Conservation (phyloP, 306 rosid genomes). For the Sindora glabra region DNA sequence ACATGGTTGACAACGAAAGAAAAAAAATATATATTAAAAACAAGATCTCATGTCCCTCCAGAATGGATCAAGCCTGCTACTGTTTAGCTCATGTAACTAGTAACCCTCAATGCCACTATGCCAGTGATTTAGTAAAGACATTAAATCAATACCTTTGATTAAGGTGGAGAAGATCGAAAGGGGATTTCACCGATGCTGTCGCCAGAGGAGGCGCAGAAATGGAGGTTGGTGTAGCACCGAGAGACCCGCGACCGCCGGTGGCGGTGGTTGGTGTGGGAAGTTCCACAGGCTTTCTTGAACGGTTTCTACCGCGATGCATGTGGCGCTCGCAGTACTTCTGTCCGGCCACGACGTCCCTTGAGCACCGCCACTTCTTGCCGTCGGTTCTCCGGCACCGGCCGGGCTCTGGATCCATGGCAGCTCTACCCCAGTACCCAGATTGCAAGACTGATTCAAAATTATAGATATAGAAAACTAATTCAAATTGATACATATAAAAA, state of each 20-base stretch:
- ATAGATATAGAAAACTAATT: no score
- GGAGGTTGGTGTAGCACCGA: conserved; percentile 18
- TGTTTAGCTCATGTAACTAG: no score
- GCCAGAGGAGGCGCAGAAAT: conserved; percentile 27
- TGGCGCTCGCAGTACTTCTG: conserved; percentile 99
- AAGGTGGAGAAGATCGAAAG: conserved; percentile 55
- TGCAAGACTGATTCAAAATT: conserved; percentile 55
- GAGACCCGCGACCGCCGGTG: not conserved
- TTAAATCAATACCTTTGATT: conserved; percentile 46
- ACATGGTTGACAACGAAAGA: not conserved
- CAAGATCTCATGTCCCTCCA: not conserved
- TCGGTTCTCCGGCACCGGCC: conserved; percentile 95
- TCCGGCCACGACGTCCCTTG: conserved; percentile 90
- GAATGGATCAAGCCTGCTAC: not conserved
- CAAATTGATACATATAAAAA: not conserved
- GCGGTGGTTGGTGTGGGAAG: conserved; percentile 47
- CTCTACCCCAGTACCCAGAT: conserved; percentile 91
- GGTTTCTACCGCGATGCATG: conserved; percentile 91
- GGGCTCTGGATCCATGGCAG: conserved; percentile 95
- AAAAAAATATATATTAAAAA: not conserved
- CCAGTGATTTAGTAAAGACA: not conserved
- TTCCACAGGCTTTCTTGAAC: conserved; percentile 99
- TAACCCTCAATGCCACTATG: not conserved
- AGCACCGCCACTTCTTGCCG: conserved; percentile 98
- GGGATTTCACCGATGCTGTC: conserved; percentile 39